These are phyloP conservation scores for Leishmania amazonensis DNA, from an alignment of 208 protist genomes.

Conservation along the genomic window DNA sequence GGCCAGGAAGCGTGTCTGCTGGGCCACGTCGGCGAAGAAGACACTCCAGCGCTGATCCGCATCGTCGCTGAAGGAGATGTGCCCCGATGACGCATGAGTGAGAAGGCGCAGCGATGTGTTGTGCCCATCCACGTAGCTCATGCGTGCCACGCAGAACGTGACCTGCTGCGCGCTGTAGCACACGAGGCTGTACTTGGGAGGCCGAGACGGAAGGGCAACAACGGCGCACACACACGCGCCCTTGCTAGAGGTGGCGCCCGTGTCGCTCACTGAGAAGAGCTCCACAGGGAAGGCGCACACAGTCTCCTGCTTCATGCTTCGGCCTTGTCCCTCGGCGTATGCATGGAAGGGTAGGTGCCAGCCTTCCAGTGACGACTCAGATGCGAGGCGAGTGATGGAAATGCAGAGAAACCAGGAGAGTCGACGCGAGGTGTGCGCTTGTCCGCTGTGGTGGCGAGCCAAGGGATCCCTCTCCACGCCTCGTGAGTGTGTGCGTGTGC, in stretches of 20 bases:
- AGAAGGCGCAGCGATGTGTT: conserved; percentile 62
- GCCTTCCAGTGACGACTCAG: neutral
- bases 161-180: conserved; percentile 77
- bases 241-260: conserved; percentile 44
- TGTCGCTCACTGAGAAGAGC: conserved; percentile 53
- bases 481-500: neutral
- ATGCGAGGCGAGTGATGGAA: neutral
- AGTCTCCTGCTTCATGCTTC: conserved; percentile 65
- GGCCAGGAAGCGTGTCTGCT: conserved; percentile 53
- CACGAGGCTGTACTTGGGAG: conserved; percentile 77
- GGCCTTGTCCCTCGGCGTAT: neutral
- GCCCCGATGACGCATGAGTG: conserved; percentile 43
- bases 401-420: neutral
- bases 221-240: conserved; percentile 73
- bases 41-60: conserved; percentile 52
- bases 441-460: neutral
- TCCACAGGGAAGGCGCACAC: conserved; percentile 58
- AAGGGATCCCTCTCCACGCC: neutral
- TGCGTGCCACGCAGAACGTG: conserved; percentile 62
- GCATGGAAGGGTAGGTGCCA: neutral
- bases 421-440: neutral
- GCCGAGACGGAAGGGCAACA: conserved; percentile 46
- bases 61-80: conserved; percentile 77
- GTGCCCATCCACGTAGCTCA: conserved; percentile 38
- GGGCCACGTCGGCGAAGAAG: conserved; percentile 45